Conservation (phyloP, 2,329 filamentous ascomycete genomes). For the Metarhizium guizhouense region DNA sequence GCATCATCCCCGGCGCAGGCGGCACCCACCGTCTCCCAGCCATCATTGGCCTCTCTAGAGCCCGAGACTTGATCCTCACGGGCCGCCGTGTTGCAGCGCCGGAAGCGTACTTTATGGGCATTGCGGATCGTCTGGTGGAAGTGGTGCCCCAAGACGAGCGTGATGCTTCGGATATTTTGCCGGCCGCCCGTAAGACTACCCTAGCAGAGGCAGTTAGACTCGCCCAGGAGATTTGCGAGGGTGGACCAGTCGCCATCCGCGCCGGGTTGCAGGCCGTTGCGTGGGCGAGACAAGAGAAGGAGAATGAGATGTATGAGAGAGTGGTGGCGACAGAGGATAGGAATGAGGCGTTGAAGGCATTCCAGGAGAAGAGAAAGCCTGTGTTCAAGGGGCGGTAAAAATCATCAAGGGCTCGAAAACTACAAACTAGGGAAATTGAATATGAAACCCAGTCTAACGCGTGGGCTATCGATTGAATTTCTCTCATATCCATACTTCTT, state of each 20-base stretch:
- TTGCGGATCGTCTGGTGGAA: slow-evolving; percentile 86
- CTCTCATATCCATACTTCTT: not conserved
- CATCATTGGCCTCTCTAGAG: slow-evolving; percentile 69
- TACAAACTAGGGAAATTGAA: not conserved
- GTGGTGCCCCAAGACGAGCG: slow-evolving; percentile 48
- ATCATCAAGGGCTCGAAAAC: not conserved
- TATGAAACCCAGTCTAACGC: not conserved
- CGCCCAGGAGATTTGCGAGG: slow-evolving; percentile 79
- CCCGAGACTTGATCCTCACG: slow-evolving; percentile 85
- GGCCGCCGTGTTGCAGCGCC: slow-evolving; percentile 74
- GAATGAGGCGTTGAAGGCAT: slow-evolving; percentile 79
- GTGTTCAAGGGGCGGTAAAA: slow-evolving; percentile 45
- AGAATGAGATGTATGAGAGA: slow-evolving; percentile 77
- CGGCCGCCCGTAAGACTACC: slow-evolving; percentile 55
- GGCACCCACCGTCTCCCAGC: slow-evolving; percentile 81
- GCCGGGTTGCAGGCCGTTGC: slow-evolving; percentile 73
- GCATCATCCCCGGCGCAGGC: slow-evolving; percentile 90
- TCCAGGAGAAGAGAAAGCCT: slow-evolving; percentile 56
- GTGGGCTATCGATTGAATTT: not conserved
- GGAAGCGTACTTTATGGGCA: slow-evolving; percentile 85
- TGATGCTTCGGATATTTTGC: slow-evolving; percentile 34
- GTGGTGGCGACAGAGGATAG: slow-evolving; percentile 81
- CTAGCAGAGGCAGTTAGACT: slow-evolving; percentile 69
- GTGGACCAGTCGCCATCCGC: slow-evolving; percentile 74
- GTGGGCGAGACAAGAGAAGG: slow-evolving; percentile 63